Base-by-base conservation (phyloP, 2,329 filamentous ascomycete genomes). In the Aspergillus transmontanensis region DNA sequence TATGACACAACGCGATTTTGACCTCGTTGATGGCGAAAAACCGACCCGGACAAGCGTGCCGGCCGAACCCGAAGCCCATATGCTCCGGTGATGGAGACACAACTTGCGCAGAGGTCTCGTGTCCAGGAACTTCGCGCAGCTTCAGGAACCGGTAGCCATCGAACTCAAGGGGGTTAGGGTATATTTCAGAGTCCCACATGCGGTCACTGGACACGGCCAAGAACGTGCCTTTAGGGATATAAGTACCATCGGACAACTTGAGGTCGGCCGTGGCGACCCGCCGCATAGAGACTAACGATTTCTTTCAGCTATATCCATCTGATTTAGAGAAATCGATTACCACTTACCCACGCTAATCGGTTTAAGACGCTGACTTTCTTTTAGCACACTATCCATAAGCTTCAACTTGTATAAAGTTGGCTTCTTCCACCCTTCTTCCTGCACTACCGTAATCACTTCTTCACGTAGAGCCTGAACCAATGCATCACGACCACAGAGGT, bases 341-440 rank as follows among this genome's bases (percentile, higher is more conserved):
- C 7, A 41, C 58, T 65, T 48, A 71, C 68, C 55, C 1, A 73
- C 57, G 12, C 56, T 58, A n/a, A 67, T 28, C 2, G 74, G 73
- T 34, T 74, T 74, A 26, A 76, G 23, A 3, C 80, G 69, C 53
- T 76, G 74, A 7, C 61, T 71, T 64, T 82, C 79, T 56, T 81
- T 81, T 60, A 82, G 66, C 2, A 76, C 72, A 57, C 80, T 82
- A 66, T 82, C 80, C 64, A 82, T 63, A 2, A 81, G 69, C 62
- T 76, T 76, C 58, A 82, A 64, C 56, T 78, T 77, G 61, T 75
- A 76, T 1, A 82, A 66, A 0, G 75, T 65, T 1, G 72, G 73
- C 64, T 79, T 79, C 28, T 69, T 74, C 73, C 73, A 78, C 0
- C 72, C 75, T 3, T 70, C 58, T 11, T 60, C 56, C 9, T 54